Conservation (phyloP, 2,329 filamentous ascomycete species). For the Trichoderma atrobrunneum region DNA sequence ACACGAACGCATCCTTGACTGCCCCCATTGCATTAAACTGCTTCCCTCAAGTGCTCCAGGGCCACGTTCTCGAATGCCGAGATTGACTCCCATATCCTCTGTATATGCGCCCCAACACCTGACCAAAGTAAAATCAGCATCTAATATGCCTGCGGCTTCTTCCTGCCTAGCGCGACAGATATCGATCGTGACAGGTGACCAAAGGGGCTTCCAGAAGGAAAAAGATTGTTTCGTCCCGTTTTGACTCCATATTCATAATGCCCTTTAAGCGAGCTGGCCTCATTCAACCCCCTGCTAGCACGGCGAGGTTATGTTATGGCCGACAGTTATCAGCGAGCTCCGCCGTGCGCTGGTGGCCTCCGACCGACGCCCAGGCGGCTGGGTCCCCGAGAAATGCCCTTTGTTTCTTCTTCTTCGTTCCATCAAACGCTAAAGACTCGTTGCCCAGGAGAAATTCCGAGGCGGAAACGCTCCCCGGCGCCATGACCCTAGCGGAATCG, state of each 20-base stretch:
- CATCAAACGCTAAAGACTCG: neutral
- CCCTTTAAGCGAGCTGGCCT: conserved; percentile 2
- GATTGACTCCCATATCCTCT: neutral
- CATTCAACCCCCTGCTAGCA: conserved; percentile 1
- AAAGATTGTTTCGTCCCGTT: neutral
- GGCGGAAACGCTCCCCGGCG: conserved; percentile 35
- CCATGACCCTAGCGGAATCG: conserved; percentile 11
- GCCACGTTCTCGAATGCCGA: neutral
- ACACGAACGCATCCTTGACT: neutral
- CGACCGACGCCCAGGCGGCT: neutral
- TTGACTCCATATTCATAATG: neutral
- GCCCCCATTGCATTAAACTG: neutral
- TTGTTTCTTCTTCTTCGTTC: neutral
- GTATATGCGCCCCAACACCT: neutral
- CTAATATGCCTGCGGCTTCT: neutral
- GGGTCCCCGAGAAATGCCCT: neutral
- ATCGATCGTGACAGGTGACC: conserved; percentile 14
- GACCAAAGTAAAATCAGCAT: neutral
- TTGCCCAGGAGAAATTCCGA: conserved; percentile 9
- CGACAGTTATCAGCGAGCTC: conserved; percentile 16
- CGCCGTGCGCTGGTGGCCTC: conserved; percentile 13
- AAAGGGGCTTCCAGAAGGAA: conserved; percentile 14
- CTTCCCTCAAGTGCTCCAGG: neutral
- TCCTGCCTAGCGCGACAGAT: neutral
- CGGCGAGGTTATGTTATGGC: neutral